Evolutionary conservation across 768 basidiomycete species (phyloP).

Genomic region (Tephrocybe sp.): DNA sequence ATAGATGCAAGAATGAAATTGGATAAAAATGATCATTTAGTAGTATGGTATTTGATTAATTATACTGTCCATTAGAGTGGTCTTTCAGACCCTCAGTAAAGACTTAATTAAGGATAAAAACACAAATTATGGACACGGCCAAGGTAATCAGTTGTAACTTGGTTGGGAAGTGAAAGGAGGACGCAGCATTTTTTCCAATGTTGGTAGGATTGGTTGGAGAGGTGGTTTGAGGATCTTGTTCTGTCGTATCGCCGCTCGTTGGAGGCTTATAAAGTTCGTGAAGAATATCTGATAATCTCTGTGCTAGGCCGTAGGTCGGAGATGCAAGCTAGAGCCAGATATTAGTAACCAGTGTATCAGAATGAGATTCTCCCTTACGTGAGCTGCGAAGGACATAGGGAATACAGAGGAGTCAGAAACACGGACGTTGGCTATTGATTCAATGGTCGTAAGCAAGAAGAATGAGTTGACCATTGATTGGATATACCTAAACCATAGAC

Average conservation of each 20-base stretch:
- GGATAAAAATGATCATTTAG: too few relatives aligned
- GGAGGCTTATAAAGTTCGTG: background rate
- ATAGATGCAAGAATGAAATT: too few relatives aligned
- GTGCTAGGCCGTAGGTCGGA: constrained; percentile 12
- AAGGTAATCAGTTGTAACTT: too few relatives aligned
- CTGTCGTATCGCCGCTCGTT: background rate
- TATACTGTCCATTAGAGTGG: too few relatives aligned
- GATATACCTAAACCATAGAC: constrained; percentile 47
- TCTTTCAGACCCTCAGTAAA: too few relatives aligned
- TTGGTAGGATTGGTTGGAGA: constrained; percentile 1
- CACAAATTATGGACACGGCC: too few relatives aligned
- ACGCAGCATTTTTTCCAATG: background rate
- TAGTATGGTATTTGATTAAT: too few relatives aligned
- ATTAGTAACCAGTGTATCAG: background rate
- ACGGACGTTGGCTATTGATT: constrained; percentile 41
- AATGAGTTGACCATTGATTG: too few relatives aligned
- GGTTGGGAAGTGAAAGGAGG: too few relatives aligned
- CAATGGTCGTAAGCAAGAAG: background rate
- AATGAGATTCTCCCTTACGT: constrained; percentile 14
- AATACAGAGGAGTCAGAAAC: constrained; percentile 25
- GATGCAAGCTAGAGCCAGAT: constrained; percentile 5
- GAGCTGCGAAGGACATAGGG: constrained; percentile 22
- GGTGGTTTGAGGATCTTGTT: background rate
- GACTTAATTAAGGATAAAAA: too few relatives aligned
- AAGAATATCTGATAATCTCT: constrained; percentile 10